These are phyloP conservation scores for Neckera pumila DNA, from an alignment of 225 moss, liverwort and hornwort genomes.

Conservation along the genomic window DNA sequence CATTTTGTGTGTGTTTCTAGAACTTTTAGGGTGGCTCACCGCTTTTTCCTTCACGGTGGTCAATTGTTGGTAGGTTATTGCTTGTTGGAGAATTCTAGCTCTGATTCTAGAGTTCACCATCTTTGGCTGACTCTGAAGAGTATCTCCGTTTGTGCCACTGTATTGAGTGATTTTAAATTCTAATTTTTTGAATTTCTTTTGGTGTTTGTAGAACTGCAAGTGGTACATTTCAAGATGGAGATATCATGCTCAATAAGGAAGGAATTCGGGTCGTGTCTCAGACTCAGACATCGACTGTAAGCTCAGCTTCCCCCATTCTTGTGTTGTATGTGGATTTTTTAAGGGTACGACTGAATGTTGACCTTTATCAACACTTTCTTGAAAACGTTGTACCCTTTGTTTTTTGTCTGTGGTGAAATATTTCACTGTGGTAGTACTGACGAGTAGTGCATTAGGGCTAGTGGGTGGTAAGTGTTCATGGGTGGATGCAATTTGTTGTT, in stretches of 20 bases:
- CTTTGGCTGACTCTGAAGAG: neutral
- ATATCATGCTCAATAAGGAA: constrained; percentile 55
- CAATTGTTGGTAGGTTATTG: neutral
- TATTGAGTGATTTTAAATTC: neutral
- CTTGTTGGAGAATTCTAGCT: neutral
- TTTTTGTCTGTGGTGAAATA: no score
- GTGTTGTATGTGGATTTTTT: neutral
- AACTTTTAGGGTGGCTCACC: neutral
- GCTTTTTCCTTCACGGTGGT: neutral
- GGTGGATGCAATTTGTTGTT: neutral
- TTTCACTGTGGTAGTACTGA: neutral
- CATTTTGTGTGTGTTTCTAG: neutral
- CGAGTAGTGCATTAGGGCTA: neutral
- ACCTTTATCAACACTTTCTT: neutral
- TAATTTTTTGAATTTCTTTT: neutral
- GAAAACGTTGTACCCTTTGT: neutral
- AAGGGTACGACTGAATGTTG: neutral
- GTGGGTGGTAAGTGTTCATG: neutral
- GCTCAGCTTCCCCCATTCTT: neutral
- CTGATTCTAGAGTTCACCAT: neutral
- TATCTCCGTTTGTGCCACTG: neutral
- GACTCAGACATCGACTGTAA: constrained; percentile 47
- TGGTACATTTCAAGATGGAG: constrained; percentile 56
- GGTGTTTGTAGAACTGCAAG: constrained; percentile 35
- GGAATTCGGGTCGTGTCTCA: constrained; percentile 46